phyloP scores from a whole-genome alignment of 768 basidiomycete species.

The Termitomyces sp. region DNA sequence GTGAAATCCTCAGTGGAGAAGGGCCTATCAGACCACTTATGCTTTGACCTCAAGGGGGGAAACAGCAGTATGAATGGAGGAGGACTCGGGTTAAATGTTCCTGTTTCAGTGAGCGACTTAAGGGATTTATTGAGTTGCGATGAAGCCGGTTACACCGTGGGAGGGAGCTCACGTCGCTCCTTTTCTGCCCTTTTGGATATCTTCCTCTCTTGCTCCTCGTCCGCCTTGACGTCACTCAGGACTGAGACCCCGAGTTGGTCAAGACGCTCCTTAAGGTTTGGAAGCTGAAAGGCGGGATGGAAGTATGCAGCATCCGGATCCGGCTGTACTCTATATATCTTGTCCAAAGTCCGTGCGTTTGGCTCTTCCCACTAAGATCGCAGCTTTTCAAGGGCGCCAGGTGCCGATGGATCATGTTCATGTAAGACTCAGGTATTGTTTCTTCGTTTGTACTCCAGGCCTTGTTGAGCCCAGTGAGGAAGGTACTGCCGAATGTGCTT shows the following conservation, averaged over 20 bases:
- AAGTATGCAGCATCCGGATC: slow-evolving; percentile 13
- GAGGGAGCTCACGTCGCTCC: slow-evolving; percentile 19
- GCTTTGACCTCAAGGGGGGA: slow-evolving; percentile 2
- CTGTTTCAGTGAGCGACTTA: background rate
- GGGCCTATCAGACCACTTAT: slow-evolving; percentile 18
- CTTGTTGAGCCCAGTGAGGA: slow-evolving; percentile 38
- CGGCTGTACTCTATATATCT: slow-evolving; percentile 25
- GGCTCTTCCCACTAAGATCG: slow-evolving; percentile 29
- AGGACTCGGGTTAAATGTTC: background rate
- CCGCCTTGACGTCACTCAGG: slow-evolving; percentile 19
- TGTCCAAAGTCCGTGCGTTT: slow-evolving; percentile 29
- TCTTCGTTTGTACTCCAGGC: slow-evolving; percentile 23
- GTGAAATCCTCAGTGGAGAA: slow-evolving; percentile 29
- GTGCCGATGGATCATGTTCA: background rate
- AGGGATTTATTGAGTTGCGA: background rate
- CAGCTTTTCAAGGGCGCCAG: slow-evolving; percentile 11
- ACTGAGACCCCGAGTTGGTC: slow-evolving; percentile 19
- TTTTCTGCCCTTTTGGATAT: slow-evolving; percentile 34
- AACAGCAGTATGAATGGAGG: background rate
- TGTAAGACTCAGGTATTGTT: slow-evolving; percentile 13
- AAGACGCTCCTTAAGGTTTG: slow-evolving; percentile 20
- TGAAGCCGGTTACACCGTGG: background rate
- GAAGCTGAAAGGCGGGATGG: slow-evolving; percentile 7
- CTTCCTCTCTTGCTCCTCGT: slow-evolving; percentile 48
- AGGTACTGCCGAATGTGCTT: slow-evolving; percentile 30